A percentile compares a stretch with the other conserved stretches of the same genome.
These are phyloP conservation scores for Salix dunnii DNA, from an alignment of 345 rosid genomes.

Conservation along the genomic window DNA sequence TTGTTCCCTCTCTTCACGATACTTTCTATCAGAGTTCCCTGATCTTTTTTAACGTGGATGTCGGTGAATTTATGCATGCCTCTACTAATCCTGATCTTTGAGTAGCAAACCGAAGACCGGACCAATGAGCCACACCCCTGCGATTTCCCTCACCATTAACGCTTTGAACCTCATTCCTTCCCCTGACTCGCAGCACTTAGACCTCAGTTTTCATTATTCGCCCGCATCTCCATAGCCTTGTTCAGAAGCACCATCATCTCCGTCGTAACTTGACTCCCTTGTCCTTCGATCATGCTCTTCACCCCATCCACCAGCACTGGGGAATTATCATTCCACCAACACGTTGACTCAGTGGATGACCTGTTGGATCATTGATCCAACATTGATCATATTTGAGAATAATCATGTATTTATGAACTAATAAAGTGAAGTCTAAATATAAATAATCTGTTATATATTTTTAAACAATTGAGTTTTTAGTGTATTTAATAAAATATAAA, in stretches of 20 bases:
- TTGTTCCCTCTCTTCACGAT: conserved; percentile 67
- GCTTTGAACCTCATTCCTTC: conserved; percentile 63
- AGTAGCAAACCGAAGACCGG: no score
- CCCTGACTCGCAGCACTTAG: conserved; percentile 55
- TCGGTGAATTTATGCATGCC: no score
- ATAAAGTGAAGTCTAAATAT: no score
- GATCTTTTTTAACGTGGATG: conserved; percentile 20
- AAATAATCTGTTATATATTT: no score
- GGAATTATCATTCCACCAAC: conserved; percentile 64
- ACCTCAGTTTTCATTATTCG: conserved; percentile 58
- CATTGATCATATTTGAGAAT: no score
- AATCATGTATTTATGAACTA: no score
- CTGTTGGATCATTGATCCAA: no score
- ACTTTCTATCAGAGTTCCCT: conserved; percentile 67
- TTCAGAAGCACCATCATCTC: conserved; percentile 78
- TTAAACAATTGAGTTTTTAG: no score
- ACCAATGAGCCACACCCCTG: no score
- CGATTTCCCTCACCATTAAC: conserved; percentile 34
- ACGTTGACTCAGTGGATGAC: conserved; percentile 63
- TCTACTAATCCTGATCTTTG: no score
- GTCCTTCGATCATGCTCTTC: conserved; percentile 73
- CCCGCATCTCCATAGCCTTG: conserved; percentile 71
- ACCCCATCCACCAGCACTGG: conserved; percentile 66
- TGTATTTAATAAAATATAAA: no score
- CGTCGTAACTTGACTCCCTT: conserved; percentile 70